These are phyloP conservation scores for Polytrichum commune DNA, from an alignment of 225 moss, liverwort and hornwort species.

Conservation along the genomic window DNA sequence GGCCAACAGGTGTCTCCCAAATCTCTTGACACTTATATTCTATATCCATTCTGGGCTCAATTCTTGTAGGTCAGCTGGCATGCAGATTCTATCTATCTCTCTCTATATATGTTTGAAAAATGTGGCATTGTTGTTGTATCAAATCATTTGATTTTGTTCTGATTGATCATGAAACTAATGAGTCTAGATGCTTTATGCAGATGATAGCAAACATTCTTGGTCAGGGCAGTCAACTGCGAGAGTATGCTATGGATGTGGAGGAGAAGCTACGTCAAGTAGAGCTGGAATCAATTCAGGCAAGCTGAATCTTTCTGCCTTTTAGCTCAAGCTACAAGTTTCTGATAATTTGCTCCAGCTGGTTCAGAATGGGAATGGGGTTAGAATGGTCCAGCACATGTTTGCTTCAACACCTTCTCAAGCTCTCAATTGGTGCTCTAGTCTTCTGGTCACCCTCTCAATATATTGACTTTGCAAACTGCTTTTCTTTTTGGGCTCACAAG, in stretches of 20 bases:
- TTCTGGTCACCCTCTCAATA: too few species aligned
- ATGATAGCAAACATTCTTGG: slow-evolving; percentile 93
- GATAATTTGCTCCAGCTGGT: too few species aligned
- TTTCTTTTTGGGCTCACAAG: too few species aligned
- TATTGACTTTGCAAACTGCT: too few species aligned
- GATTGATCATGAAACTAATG: background rate
- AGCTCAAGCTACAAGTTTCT: background rate
- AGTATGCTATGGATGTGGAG: slow-evolving; percentile 94
- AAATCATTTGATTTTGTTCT: too few species aligned
- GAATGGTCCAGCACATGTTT: too few species aligned
- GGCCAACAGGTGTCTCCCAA: slow-evolving; percentile 71
- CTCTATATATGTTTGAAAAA: background rate
- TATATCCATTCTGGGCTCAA: slow-evolving; percentile 7
- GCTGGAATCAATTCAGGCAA: slow-evolving; percentile 94
- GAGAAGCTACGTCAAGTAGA: slow-evolving; percentile 98
- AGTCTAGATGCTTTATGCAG: slow-evolving; percentile 31
- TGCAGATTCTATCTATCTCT: background rate
- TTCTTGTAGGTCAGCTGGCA: background rate
- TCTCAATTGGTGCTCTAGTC: too few species aligned
- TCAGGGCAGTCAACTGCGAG: slow-evolving; percentile 91
- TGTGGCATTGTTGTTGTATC: background rate
- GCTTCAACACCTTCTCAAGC: too few species aligned
- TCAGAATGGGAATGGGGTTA: too few species aligned
- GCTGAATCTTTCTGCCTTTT: background rate
- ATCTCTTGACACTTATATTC: slow-evolving; percentile 7